Percentiles rank a stretch among this genome's conserved stretches.
phyloP scores from a whole-genome alignment of 805 yeast species.

The Hanseniaspora singularis region DNA sequence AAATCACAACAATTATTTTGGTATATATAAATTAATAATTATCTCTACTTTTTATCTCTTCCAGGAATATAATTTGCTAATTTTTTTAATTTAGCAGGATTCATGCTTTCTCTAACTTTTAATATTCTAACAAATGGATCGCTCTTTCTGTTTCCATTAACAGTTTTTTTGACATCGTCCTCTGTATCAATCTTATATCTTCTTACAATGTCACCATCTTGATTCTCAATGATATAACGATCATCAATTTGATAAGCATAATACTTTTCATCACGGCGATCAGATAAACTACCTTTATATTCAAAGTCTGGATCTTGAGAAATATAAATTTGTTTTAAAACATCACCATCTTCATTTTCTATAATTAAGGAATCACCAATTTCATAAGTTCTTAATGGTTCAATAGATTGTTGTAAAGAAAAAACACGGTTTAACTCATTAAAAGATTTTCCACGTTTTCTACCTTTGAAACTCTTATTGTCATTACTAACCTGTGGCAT shows the following conservation, averaged over 20 bases:
- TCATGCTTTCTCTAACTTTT: constrained; percentile 8
- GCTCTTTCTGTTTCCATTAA: background rate
- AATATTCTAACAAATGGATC: background rate
- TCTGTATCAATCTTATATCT: constrained; percentile 62
- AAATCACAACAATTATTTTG: background rate
- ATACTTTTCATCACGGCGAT: constrained; percentile 25
- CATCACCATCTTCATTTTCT: constrained; percentile 78
- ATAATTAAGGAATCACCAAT: constrained; percentile 63
- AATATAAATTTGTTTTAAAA: constrained; percentile 42
- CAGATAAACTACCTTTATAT: background rate
- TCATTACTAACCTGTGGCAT: background rate
- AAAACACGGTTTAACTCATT: constrained; percentile 20
- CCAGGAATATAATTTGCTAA: background rate
- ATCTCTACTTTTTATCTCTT: background rate
- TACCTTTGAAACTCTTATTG: background rate
- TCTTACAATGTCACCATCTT: constrained; percentile 82
- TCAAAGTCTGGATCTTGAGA: constrained; percentile 4
- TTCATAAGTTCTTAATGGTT: constrained; percentile 37
- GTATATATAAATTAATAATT: background rate
- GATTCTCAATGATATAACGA: constrained; percentile 71
- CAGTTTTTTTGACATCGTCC: constrained; percentile 29
- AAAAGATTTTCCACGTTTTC: too few relatives aligned
- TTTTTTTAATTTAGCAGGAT: background rate
- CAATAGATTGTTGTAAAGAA: constrained; percentile 23
- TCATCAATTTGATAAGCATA: constrained; percentile 74